These are phyloP conservation scores for Puccinia novopanici DNA, from an alignment of 1,284 basidiomycete genomes.

Conservation along the genomic window DNA sequence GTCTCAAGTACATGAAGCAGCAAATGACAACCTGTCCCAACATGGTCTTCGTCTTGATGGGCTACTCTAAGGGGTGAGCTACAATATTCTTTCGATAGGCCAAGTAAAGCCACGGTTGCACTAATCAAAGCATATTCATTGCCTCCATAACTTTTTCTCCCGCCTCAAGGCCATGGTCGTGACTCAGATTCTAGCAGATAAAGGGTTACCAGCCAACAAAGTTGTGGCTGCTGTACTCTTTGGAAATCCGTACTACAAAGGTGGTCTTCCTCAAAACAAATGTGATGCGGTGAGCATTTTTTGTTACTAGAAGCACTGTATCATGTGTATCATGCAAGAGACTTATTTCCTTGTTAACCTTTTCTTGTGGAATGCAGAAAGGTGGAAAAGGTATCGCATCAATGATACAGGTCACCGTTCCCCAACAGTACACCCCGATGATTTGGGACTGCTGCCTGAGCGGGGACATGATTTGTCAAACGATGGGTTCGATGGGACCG, in stretches of 20 bases:
- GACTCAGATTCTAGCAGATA: conserved; percentile 3
- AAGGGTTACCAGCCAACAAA: conserved; percentile 7
- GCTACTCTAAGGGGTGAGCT: conserved; percentile 45
- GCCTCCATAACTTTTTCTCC: too few species aligned
- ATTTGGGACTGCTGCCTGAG: conserved; percentile 23
- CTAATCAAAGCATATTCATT: neutral
- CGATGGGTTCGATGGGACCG: neutral
- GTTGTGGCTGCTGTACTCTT: conserved; percentile 34
- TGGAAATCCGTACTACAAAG: conserved; percentile 39
- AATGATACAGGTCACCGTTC: neutral
- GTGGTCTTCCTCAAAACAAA: conserved; percentile 16
- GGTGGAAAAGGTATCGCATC: conserved; percentile 29
- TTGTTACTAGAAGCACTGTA: neutral
- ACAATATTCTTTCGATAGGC: neutral
- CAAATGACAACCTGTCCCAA: conserved; percentile 25
- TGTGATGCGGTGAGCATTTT: conserved; percentile 37
- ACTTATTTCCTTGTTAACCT: neutral
- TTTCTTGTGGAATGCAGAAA: conserved; percentile 18
- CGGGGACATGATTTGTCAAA: conserved; percentile 30
- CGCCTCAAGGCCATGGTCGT: conserved; percentile 39
- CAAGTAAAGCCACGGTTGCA: neutral
- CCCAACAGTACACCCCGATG: neutral
- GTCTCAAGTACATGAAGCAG: neutral
- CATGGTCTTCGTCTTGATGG: conserved; percentile 33
- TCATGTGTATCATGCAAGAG: neutral